Evolutionary conservation across 129 eudicot genomes (phyloP).

Genomic region (Flaveria linearis): DNA sequence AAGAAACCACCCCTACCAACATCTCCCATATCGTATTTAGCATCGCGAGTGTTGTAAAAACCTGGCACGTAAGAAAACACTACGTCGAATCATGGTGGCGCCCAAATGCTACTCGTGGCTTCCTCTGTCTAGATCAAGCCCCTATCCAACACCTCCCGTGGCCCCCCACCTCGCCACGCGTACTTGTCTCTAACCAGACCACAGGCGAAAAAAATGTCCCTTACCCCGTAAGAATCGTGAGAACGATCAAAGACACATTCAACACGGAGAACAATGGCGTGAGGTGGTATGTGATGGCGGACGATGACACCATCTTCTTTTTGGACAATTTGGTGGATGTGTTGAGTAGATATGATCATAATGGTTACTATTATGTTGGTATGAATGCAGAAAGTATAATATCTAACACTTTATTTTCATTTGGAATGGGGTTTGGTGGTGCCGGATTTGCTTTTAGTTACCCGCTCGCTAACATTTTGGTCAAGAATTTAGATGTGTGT

Average conservation of each 20-base stretch:
- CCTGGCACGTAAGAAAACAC: slow-evolving; percentile 42
- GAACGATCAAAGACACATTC: slow-evolving; percentile 45
- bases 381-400: slow-evolving; percentile 52
- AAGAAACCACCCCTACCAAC: slow-evolving; percentile 37
- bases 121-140: slow-evolving; percentile 45
- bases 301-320: slow-evolving; percentile 71
- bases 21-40: slow-evolving; percentile 57
- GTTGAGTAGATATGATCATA: slow-evolving; percentile 58
- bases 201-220: slow-evolving; percentile 30
- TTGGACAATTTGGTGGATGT: slow-evolving; percentile 55
- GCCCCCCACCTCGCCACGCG: slow-evolving; percentile 55
- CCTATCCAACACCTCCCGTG: slow-evolving; percentile 58
- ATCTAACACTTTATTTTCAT: slow-evolving; percentile 43
- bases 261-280: slow-evolving; percentile 32
- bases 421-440: slow-evolving; percentile 77
- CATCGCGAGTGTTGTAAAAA: slow-evolving; percentile 42
- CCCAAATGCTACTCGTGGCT: slow-evolving; percentile 58
- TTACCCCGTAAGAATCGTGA: slow-evolving; percentile 44
- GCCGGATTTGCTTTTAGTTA: slow-evolving; percentile 81
- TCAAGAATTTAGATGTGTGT: slow-evolving; percentile 57
- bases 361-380: slow-evolving; percentile 56
- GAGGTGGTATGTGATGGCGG: slow-evolving; percentile 74
- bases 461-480: slow-evolving; percentile 65
- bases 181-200: slow-evolving; percentile 35
- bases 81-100: slow-evolving; percentile 74